Conservation (phyloP, 371 early-diverging fungal species). For the Mortierella sp. region DNA sequence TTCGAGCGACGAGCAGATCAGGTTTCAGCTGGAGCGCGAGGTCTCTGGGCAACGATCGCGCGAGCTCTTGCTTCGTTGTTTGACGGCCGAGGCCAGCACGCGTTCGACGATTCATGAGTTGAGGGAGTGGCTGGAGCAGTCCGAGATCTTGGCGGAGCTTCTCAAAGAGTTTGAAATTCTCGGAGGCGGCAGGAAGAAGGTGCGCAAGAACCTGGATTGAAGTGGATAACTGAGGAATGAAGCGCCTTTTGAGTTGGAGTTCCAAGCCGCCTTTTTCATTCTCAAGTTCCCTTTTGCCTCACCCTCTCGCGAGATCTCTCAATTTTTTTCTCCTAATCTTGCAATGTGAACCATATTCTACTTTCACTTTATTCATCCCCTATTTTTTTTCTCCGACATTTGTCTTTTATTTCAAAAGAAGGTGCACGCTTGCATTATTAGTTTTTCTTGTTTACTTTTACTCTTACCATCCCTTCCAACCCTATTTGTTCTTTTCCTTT, state of each 20-base stretch:
- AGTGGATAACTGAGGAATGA: too few relatives aligned
- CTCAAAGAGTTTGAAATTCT: conserved; percentile 26
- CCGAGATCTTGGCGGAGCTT: conserved; percentile 26
- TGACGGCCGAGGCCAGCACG: conserved; percentile 63
- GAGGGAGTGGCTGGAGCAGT: conserved; percentile 61
- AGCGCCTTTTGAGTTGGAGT: too few relatives aligned
- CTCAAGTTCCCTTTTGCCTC: not conserved
- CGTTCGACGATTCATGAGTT: conserved; percentile 59
- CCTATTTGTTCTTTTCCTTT: not conserved
- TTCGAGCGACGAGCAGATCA: conserved; percentile 62
- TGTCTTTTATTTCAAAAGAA: not conserved
- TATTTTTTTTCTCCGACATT: not conserved
- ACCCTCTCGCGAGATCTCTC: not conserved
- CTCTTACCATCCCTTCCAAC: too few relatives aligned
- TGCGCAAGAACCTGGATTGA: conserved; percentile 31
- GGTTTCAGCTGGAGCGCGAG: conserved; percentile 63
- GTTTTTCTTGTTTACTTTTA: not conserved
- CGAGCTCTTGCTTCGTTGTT: conserved; percentile 60
- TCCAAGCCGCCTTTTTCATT: not conserved
- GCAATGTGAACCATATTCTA: not conserved
- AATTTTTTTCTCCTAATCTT: too few relatives aligned
- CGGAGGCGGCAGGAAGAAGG: conserved; percentile 49
- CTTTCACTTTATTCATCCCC: not conserved
- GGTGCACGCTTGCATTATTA: not conserved
- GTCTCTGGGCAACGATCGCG: conserved; percentile 63